phyloP scores from a whole-genome alignment of 306 rosid genomes.

The Fragaria iinumae region DNA sequence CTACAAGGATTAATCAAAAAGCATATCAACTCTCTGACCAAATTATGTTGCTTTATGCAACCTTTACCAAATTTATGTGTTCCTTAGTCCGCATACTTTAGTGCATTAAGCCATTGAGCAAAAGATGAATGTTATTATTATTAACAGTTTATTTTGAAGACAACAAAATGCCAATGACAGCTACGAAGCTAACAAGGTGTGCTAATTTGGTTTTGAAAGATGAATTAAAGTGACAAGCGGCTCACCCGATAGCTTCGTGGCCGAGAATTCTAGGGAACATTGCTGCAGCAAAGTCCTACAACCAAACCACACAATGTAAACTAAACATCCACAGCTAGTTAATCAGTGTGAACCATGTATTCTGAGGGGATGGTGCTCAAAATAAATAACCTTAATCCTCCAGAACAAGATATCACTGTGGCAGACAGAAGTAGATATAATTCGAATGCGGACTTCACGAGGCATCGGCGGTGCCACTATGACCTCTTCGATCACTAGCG shows the following conservation, averaged over 20 bases:
- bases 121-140: neutral
- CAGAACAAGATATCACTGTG: constrained; percentile 73
- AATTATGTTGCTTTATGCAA: neutral
- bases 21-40: neutral
- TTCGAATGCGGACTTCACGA: constrained; percentile 62
- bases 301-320: neutral
- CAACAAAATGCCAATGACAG: neutral
- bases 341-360: neutral
- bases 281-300: constrained; percentile 56
- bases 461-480: constrained; percentile 80
- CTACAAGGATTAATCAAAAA: constrained; percentile 28
- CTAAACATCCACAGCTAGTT: neutral
- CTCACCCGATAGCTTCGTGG: constrained; percentile 89
- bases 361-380: no score
- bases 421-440: constrained; percentile 73
- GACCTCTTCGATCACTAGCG: constrained; percentile 65
- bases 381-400: constrained; percentile 54
- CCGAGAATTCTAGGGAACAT: constrained; percentile 76
- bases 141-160: neutral
- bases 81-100: neutral
- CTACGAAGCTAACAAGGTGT: neutral
- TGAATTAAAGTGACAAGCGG: neutral
- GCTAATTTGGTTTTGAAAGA: neutral
- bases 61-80: neutral
- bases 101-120: neutral